Conservation (phyloP, 2,329 filamentous ascomycete species). For the Penicillium aurantiogriseum region DNA sequence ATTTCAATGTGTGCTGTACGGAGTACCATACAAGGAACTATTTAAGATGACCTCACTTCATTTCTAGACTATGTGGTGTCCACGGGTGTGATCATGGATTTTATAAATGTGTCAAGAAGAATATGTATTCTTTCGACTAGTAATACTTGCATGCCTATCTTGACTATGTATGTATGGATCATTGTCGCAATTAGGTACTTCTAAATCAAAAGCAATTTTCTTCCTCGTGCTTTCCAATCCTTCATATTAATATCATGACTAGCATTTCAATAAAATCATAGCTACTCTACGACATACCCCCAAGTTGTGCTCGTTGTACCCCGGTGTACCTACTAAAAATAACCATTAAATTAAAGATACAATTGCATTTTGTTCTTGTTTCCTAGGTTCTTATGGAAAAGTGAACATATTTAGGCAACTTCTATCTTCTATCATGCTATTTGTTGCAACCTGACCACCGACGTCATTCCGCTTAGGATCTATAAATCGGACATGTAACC, state of each 20-base stretch:
- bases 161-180: not conserved
- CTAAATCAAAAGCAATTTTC: not conserved
- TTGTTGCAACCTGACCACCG: conserved; percentile 15
- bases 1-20: not conserved
- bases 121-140: not conserved
- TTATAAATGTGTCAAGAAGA: not conserved
- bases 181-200: not conserved
- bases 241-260: not conserved
- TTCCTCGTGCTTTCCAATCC: too few relatives aligned
- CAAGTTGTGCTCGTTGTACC: not conserved
- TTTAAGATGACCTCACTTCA: not conserved
- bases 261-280: not conserved
- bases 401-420: not conserved
- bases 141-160: not conserved
- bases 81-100: not conserved
- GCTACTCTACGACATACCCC: not conserved
- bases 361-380: not conserved
- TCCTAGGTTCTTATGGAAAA: too few relatives aligned
- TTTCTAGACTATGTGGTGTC: not conserved
- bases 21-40: not conserved
- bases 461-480: conserved; percentile 20
- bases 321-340: not conserved
- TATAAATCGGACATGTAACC: conserved; percentile 10
- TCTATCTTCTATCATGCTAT: not conserved
- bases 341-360: not conserved